Percentiles rank a stretch among this genome's conserved stretches.
Evolutionary conservation across 2,329 filamentous ascomycete species (phyloP).

Genomic region (Nemania abortiva): DNA sequence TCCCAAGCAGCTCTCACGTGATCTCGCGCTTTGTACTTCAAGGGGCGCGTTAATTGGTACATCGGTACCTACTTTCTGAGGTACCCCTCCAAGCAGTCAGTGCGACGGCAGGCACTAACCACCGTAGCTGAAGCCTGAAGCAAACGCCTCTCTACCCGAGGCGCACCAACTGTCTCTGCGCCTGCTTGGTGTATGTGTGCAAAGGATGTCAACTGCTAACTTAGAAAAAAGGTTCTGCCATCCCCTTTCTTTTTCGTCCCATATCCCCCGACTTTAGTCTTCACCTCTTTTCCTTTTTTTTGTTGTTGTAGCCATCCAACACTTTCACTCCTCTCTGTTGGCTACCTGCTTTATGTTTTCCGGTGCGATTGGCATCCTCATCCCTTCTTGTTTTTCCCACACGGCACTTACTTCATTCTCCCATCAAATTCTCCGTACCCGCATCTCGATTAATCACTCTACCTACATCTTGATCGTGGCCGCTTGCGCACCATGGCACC

Average conservation of each 20-base stretch:
- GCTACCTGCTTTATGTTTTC: constrained; percentile 1
- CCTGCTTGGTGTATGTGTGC: background rate
- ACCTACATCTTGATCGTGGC: constrained; percentile 4
- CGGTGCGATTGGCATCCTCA: constrained; percentile 9
- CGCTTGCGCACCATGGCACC: constrained; percentile 44
- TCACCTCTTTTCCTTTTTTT: constrained; percentile 14
- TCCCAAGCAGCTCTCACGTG: constrained; percentile 29
- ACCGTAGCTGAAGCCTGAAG: background rate
- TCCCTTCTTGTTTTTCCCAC: background rate
- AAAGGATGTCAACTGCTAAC: background rate
- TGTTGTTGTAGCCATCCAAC: constrained; percentile 16
- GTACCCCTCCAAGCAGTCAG: constrained; percentile 21
- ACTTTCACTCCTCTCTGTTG: constrained; percentile 19
- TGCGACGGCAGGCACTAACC: background rate
- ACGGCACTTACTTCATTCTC: background rate
- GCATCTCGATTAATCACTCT: background rate
- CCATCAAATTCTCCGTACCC: background rate
- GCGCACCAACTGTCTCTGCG: background rate
- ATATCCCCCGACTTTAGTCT: constrained; percentile 8
- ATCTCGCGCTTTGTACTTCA: constrained; percentile 31
- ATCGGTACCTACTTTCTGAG: background rate
- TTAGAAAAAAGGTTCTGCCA: constrained; percentile 8
- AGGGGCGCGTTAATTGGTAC: constrained; percentile 31
- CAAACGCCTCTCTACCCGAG: constrained; percentile 1
- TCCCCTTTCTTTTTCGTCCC: constrained; percentile 25